These are phyloP conservation scores for Fusarium fujikuroi DNA, from an alignment of 2,329 filamentous ascomycete genomes.

Conservation along the genomic window DNA sequence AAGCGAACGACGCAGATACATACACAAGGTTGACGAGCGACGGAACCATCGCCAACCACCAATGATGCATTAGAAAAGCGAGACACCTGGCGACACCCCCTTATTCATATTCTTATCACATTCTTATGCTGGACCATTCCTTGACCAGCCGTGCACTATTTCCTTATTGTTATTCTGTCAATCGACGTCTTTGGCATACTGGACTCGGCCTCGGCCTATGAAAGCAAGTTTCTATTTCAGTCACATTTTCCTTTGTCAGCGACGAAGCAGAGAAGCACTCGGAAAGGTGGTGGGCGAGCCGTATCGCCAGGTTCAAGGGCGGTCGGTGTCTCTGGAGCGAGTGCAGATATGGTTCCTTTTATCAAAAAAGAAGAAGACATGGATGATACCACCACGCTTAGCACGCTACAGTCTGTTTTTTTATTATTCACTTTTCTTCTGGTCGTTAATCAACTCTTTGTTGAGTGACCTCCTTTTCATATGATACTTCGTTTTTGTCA, in stretches of 20 bases:
- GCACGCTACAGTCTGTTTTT: conserved; percentile 48
- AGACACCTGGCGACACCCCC: conserved; percentile 38
- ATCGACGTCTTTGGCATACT: conserved; percentile 32
- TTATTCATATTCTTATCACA: background rate
- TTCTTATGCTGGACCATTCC: conserved; percentile 31
- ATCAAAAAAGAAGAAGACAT: conserved; percentile 47
- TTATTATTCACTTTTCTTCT: conserved; percentile 33
- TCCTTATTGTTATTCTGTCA: conserved; percentile 28
- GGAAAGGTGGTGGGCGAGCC: conserved; percentile 4
- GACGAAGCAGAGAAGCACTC: conserved; percentile 22
- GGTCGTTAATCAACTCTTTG: conserved; percentile 30
- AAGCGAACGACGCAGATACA: conserved; percentile 37
- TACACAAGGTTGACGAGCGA: conserved; percentile 40
- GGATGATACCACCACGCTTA: conserved; percentile 58
- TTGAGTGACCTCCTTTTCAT: conserved; percentile 14
- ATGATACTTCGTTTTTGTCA: conserved; percentile 33
- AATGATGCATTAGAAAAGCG: conserved; percentile 47
- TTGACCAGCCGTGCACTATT: conserved; percentile 35
- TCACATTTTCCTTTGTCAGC: conserved; percentile 38
- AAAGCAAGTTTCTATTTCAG: conserved; percentile 35
- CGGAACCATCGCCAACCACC: conserved; percentile 40
- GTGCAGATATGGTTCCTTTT: conserved; percentile 46
- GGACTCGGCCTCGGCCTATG: conserved; percentile 34
- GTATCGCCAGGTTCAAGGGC: background rate
- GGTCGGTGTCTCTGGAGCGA: conserved; percentile 17